Percentiles rank a stretch among this genome's conserved stretches.
phyloP scores from a whole-genome alignment of 768 basidiomycete species.

The Clitopilus hobsonii region DNA sequence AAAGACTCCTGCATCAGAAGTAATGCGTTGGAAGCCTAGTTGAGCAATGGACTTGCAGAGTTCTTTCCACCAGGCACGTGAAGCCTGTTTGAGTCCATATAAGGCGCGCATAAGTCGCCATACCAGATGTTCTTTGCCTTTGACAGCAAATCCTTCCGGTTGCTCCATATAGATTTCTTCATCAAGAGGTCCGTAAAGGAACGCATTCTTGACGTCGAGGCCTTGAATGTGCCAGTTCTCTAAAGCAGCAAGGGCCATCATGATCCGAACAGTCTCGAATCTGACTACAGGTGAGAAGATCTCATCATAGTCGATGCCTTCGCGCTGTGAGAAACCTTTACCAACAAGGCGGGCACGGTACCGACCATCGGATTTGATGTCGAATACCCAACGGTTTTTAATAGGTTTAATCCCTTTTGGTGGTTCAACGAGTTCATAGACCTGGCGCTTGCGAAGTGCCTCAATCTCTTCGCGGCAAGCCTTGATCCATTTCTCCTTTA shows the following conservation, averaged over 20 bases:
- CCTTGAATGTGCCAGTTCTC: neutral
- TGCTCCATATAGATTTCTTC: conserved; percentile 4
- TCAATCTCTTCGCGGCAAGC: neutral
- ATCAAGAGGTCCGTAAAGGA: neutral
- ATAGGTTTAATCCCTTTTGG: conserved; percentile 10
- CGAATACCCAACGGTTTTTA: conserved; percentile 15
- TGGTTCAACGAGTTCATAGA: conserved; percentile 2
- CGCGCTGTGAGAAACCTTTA: conserved; percentile 10
- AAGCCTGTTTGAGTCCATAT: conserved; percentile 10
- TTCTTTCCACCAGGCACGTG: conserved; percentile 2
- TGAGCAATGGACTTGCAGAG: neutral
- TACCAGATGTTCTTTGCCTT: conserved; percentile 4
- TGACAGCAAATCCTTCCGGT: neutral
- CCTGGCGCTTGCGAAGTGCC: neutral
- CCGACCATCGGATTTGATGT: conserved; percentile 12
- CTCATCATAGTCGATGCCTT: conserved; percentile 2
- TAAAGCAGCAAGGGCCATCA: neutral
- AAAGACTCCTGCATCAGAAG: conserved; percentile 6
- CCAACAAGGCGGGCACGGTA: conserved; percentile 12
- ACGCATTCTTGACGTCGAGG: conserved; percentile 1
- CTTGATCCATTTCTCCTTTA: neutral
- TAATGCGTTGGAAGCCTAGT: conserved; percentile 7
- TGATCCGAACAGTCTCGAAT: neutral
- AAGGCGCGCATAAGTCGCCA: conserved; percentile 3
- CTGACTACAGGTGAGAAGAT: neutral